Evolutionary conservation across 441 rosid species (phyloP).

Genomic region (Gossypium schwendimanii): DNA sequence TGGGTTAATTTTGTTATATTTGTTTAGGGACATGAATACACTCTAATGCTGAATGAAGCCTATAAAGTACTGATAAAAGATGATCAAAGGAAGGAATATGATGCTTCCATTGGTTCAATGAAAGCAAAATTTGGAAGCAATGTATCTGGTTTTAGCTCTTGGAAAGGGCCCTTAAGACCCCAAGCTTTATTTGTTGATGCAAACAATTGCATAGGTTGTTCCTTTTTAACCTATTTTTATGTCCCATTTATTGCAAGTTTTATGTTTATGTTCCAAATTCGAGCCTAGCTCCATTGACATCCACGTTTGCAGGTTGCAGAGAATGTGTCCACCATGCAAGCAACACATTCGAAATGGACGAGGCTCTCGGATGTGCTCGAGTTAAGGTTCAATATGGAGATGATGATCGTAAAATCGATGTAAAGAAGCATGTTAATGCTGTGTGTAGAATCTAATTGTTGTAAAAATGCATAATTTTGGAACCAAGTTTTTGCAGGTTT

Average conservation of each 20-base stretch:
- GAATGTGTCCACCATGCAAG: constrained; percentile 58
- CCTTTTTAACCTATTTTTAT: background rate
- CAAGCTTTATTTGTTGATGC: constrained; percentile 56
- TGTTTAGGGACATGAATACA: constrained; percentile 42
- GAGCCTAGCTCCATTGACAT: background rate
- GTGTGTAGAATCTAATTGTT: background rate
- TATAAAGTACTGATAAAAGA: constrained; percentile 42
- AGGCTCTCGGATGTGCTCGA: constrained; percentile 38
- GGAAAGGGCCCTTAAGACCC: constrained; percentile 50
- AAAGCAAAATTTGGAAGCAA: constrained; percentile 20
- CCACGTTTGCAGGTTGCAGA: constrained; percentile 40
- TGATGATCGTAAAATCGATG: constrained; percentile 40
- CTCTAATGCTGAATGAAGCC: constrained; percentile 49
- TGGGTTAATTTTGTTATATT: background rate
- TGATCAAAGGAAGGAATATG: constrained; percentile 38
- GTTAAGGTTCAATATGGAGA: constrained; percentile 29
- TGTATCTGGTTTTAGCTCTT: constrained; percentile 36
- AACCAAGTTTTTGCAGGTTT: constrained; percentile 27
- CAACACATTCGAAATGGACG: constrained; percentile 48
- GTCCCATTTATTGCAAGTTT: background rate
- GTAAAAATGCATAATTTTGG: background rate
- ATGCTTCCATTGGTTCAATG: constrained; percentile 34
- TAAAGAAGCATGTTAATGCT: constrained; percentile 7
- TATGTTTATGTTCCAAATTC: background rate
- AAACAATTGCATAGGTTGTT: constrained; percentile 51